phyloP scores from a whole-genome alignment of 495 filamentous ascomycete genomes.

The Aspergillus haitiensis region DNA sequence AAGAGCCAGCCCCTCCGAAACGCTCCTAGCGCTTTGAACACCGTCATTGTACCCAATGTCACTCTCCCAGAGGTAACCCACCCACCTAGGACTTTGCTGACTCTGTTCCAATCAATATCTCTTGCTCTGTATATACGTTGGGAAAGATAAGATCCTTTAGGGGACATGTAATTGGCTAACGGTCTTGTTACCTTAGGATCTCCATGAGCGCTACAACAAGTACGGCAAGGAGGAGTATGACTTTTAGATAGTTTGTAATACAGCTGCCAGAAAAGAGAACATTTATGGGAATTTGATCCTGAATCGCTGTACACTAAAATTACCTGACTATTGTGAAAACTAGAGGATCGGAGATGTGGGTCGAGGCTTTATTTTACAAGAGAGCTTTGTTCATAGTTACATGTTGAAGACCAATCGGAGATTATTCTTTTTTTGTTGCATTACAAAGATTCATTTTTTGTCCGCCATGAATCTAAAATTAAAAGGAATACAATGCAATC shows the following conservation, averaged over 20 bases:
- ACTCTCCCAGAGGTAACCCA: slow-evolving; percentile 79
- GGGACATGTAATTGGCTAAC: slow-evolving; percentile 22
- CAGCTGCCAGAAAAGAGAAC: slow-evolving; percentile 18
- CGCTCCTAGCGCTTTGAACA: slow-evolving; percentile 92
- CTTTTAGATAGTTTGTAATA: slow-evolving; percentile 34
- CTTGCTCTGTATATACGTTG: not conserved
- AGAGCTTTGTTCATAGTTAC: slow-evolving; percentile 44
- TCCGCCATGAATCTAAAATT: not conserved
- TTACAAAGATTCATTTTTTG: slow-evolving; percentile 2
- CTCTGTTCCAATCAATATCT: not conserved
- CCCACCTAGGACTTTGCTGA: not conserved
- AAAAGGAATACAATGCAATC: slow-evolving; percentile 15
- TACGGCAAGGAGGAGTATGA: slow-evolving; percentile 84
- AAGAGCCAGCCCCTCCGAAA: slow-evolving; percentile 71
- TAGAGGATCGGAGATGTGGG: slow-evolving; percentile 23
- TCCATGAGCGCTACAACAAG: slow-evolving; percentile 98
- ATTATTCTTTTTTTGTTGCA: slow-evolving; percentile 30
- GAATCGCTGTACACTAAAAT: slow-evolving; percentile 69
- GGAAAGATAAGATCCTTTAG: too few species aligned
- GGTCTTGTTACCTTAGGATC: slow-evolving; percentile 51
- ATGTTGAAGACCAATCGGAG: slow-evolving; percentile 37
- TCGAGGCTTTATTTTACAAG: slow-evolving; percentile 30
- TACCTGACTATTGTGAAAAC: slow-evolving; percentile 21
- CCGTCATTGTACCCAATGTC: slow-evolving; percentile 88
- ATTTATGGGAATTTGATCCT: slow-evolving; percentile 39